Percentiles rank a stretch among this genome's conserved stretches.
These are phyloP conservation scores for Aspergillus neoniger DNA, from an alignment of 2,329 filamentous ascomycete species.

Conservation along the genomic window DNA sequence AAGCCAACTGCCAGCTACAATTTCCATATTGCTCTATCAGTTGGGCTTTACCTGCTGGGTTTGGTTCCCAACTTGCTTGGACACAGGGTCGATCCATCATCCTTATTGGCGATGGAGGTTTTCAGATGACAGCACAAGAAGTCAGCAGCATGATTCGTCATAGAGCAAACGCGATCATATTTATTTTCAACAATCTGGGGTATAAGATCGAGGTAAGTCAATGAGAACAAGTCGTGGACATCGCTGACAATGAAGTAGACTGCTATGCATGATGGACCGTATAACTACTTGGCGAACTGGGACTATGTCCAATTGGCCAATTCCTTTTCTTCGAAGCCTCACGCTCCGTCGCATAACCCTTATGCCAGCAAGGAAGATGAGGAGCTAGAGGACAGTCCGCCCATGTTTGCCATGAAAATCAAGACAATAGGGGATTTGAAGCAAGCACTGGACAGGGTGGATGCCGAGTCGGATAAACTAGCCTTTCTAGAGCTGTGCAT, in stretches of 20 bases:
- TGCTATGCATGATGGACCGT: constrained; percentile 12
- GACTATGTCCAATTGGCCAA: constrained; percentile 11
- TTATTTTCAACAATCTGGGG: constrained; percentile 79
- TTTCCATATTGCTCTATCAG: constrained; percentile 14
- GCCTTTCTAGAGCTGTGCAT: constrained; percentile 16
- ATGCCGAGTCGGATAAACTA: constrained; percentile 7
- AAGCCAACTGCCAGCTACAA: constrained; percentile 10
- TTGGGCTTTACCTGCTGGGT: constrained; percentile 12
- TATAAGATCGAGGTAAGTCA: constrained; percentile 70
- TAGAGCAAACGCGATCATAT: constrained; percentile 72
- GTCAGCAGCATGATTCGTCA: constrained; percentile 79
- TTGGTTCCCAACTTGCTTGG: constrained; percentile 13
- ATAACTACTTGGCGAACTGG: constrained; percentile 17
- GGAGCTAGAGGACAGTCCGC: neutral
- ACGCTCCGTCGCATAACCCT: constrained; percentile 3
- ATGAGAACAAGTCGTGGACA: no score
- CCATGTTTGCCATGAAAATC: constrained; percentile 4
- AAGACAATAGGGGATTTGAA: neutral
- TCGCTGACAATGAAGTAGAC: neutral
- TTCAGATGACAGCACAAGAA: constrained; percentile 83
- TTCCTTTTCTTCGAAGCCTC: neutral
- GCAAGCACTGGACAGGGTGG: neutral
- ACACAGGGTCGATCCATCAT: constrained; percentile 63
- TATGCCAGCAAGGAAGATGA: neutral
- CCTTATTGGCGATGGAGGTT: constrained; percentile 80